These are phyloP conservation scores for Cyamopsis tetragonoloba DNA, from an alignment of 306 rosid species.

Conservation along the genomic window DNA sequence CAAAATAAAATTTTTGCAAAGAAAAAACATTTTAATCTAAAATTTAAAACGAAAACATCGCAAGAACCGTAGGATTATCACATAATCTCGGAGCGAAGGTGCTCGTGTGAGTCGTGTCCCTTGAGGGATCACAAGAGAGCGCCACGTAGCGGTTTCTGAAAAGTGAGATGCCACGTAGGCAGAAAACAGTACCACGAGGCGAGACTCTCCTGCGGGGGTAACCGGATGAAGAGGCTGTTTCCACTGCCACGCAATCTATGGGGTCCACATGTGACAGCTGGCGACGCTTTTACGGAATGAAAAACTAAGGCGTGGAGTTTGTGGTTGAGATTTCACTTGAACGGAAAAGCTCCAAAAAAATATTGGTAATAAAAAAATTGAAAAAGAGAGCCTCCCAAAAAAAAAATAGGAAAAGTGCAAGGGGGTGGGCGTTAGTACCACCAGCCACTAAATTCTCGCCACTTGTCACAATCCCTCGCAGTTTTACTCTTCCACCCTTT, in stretches of 20 bases:
- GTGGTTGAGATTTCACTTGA: constrained; percentile 67
- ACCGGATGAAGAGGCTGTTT: constrained; percentile 35
- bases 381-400: background rate
- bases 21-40: too few species aligned
- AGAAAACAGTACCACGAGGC: background rate
- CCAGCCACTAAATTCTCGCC: constrained; percentile 39
- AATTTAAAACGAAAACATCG: too few species aligned
- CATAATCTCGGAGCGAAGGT: too few species aligned
- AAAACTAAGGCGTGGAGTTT: constrained; percentile 31
- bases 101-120: too few species aligned
- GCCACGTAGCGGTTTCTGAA: constrained; percentile 30
- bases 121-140: too few species aligned
- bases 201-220: background rate
- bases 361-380: background rate
- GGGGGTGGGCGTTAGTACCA: constrained; percentile 23
- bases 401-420: constrained; percentile 48
- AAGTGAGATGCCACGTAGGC: constrained; percentile 24
- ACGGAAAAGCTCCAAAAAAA: too few species aligned
- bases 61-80: too few species aligned
- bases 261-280: constrained; percentile 47
- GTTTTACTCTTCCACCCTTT: constrained; percentile 43
- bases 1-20: too few species aligned
- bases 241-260: constrained; percentile 21
- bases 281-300: constrained; percentile 59
- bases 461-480: constrained; percentile 39